A percentile compares a stretch with the other conserved stretches of the same genome.
Evolutionary conservation across 176 grass and related monocot species (phyloP).

Genomic region (Oryza australiensis): DNA sequence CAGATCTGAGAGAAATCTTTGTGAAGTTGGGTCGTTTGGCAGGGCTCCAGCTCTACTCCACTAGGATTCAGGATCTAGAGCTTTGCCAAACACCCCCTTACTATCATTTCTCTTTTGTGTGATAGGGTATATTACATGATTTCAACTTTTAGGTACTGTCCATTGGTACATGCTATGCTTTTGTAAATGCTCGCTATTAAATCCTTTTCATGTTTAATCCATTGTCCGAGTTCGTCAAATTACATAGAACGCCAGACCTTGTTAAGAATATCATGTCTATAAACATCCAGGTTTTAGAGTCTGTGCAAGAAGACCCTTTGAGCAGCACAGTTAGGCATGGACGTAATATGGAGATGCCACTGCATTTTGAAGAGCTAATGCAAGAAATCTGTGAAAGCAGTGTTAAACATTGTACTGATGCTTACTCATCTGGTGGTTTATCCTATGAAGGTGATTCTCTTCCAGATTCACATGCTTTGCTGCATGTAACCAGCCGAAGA

Average conservation of each 20-base stretch:
- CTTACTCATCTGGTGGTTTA: constrained; percentile 33
- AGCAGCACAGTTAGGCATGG: constrained; percentile 26
- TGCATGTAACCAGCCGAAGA: constrained; percentile 83
- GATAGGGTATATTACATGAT: background rate
- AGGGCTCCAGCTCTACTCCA: too few relatives aligned
- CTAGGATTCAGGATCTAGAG: too few relatives aligned
- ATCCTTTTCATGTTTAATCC: constrained; percentile 15
- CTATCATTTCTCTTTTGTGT: background rate
- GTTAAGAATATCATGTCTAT: constrained; percentile 30
- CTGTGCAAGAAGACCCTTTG: constrained; percentile 29
- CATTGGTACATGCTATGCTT: constrained; percentile 6
- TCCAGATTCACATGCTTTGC: constrained; percentile 67
- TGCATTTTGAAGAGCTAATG: constrained; percentile 62
- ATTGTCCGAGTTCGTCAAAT: background rate
- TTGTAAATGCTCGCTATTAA: constrained; percentile 10
- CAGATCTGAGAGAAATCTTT: too few relatives aligned
- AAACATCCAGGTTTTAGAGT: constrained; percentile 42
- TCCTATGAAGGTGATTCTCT: constrained; percentile 55
- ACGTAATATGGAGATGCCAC: constrained; percentile 39
- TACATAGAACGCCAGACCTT: constrained; percentile 2
- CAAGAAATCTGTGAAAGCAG: constrained; percentile 41
- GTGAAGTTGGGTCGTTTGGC: too few relatives aligned
- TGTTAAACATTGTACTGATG: constrained; percentile 34
- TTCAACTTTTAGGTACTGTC: constrained; percentile 9
- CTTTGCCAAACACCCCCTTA: too few relatives aligned